These are phyloP conservation scores for Lipomyces anomalus DNA, from an alignment of 805 yeast species.

Conservation along the genomic window DNA sequence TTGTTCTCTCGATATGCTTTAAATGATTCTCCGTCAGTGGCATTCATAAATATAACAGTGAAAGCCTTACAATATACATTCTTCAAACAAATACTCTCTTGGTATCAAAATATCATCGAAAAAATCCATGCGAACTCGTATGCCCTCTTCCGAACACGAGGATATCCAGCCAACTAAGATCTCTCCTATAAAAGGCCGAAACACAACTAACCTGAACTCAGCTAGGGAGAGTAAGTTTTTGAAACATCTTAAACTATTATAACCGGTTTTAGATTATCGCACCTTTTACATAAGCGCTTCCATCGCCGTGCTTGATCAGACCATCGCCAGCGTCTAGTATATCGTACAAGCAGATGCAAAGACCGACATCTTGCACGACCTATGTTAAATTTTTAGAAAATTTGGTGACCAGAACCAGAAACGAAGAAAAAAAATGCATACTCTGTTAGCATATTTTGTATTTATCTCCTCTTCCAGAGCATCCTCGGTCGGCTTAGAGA, in stretches of 20 bases:
- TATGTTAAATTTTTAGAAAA: not conserved
- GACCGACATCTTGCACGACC: constrained; percentile 75
- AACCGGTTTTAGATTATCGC: not conserved
- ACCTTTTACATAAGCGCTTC: constrained; percentile 44
- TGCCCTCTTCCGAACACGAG: constrained; percentile 80
- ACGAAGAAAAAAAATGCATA: not conserved
- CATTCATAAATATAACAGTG: too few relatives aligned
- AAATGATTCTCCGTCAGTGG: constrained; percentile 1
- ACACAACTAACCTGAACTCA: constrained; percentile 67
- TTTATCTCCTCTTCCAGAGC: constrained; percentile 78
- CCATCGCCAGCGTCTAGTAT: constrained; percentile 80
- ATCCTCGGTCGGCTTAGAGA: constrained; percentile 62
- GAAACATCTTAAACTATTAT: not conserved
- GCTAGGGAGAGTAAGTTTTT: constrained; percentile 33
- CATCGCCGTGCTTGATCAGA: constrained; percentile 87
- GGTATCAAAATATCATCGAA: constrained; percentile 93
- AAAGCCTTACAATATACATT: constrained; percentile 48
- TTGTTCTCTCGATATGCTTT: constrained; percentile 55
- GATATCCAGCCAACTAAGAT: constrained; percentile 88
- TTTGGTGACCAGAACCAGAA: not conserved
- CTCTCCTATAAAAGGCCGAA: constrained; percentile 94
- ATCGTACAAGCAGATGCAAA: constrained; percentile 82
- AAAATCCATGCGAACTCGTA: constrained; percentile 75
- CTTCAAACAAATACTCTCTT: constrained; percentile 71
- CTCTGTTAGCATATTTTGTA: constrained; percentile 74